Evolutionary conservation across 2,329 filamentous ascomycete genomes (phyloP), one percentile per base, ranked within the genome.

Genomic region (Plectosphaerella sp.): DNA sequence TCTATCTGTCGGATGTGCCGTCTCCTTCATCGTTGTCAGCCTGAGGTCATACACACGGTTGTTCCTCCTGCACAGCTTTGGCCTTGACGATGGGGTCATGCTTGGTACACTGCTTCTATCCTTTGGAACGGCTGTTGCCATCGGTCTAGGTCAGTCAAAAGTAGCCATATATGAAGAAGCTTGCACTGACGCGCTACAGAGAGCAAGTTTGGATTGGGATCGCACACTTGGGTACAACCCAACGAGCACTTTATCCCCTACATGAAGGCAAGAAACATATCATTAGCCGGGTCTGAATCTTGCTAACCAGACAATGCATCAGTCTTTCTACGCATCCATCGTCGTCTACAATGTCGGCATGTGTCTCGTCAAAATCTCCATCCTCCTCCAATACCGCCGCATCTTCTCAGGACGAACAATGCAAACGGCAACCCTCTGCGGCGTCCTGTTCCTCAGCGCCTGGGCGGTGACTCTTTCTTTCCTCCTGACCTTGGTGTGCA

Each of bases 311-410:
- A 52, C 36, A 2, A 45, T 36, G 16, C 37, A 16, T 37, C 45
- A 68, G 66, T 57, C 59, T 0, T 60, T 72, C 7, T 67, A 64
- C 45, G 52, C 59, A 8, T 61, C 62, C n/a, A 66, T 71, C 22
- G 45, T 68, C 24, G 54, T 64, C 20, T 72, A 71, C 58, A 70
- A 68, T 56, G 20, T 64, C 18, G 56, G 62, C 12, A 62, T 69
- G 35, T 62, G 60, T 48, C 35, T 67, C 18, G 65, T 65, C 54
- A 72, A 72, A 57, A 58, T 67, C 15, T 69, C 69, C 5, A 68
- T 72, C 46, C 54, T 71, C 7, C 57, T 71, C n/a, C 69, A 70
- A 45, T 72, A 72, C 61, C 64, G 67, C 2, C 67, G 69, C 20
- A 68, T 72, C 20, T 72, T 73, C 50, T 50, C 61, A 15, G 58